phyloP scores from a whole-genome alignment of 2,329 filamentous ascomycete species.

The Diaporthe ampelina region DNA sequence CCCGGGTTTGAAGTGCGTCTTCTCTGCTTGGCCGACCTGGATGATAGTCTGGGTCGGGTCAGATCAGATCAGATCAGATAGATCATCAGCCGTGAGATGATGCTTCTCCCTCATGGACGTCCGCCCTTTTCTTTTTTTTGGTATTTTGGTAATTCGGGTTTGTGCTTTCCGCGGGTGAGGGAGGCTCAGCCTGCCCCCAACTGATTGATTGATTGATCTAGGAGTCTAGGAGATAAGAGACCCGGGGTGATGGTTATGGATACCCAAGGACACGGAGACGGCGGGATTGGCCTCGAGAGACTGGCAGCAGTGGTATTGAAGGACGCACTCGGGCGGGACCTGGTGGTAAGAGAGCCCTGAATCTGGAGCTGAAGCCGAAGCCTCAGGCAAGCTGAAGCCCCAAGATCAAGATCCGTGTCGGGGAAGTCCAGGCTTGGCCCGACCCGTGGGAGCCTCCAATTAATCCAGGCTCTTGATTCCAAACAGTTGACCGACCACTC shows the following conservation, averaged over 20 bases:
- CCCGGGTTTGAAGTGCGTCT: conserved; percentile 19
- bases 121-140: background rate
- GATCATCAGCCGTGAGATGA: background rate
- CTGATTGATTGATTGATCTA: too few relatives aligned
- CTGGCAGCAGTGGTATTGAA: background rate
- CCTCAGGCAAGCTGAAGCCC: conserved; percentile 15
- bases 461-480: background rate
- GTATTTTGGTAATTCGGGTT: background rate
- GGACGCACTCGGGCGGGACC: conserved; percentile 14
- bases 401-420: background rate
- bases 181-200: conserved; percentile 17
- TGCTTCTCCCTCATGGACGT: background rate
- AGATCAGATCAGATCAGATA: conserved; percentile 15
- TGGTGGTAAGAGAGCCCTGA: background rate
- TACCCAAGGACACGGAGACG: background rate
- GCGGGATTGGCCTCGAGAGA: background rate
- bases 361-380: conserved; percentile 12
- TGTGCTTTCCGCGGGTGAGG: background rate
- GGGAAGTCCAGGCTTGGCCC: conserved; percentile 31
- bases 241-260: background rate
- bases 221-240: background rate
- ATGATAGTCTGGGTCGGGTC: background rate
- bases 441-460: conserved; percentile 5
- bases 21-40: conserved; percentile 7
- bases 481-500: background rate